Evolutionary conservation across 768 basidiomycete genomes (phyloP), one percentile per base, ranked within the genome.

Genomic region (Rhizopogon sp.): DNA sequence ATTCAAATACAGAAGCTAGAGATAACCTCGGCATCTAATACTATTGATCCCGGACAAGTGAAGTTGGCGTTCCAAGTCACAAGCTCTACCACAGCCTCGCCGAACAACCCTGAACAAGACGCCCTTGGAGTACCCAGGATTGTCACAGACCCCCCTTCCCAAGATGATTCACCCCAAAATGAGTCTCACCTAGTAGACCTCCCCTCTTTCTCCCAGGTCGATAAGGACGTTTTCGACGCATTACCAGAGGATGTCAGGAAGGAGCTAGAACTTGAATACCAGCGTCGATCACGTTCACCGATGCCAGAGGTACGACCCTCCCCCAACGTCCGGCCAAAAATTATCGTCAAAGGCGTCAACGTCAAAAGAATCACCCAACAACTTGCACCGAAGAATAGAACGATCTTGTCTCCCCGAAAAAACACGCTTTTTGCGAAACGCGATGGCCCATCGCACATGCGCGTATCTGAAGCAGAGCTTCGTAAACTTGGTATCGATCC

Each of bases 1-100:
- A 87, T 98, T 7, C 93, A 95, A 62, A 82, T 98, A 11, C 85
- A 88, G 63, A 98, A 94, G 66, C 77, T 98, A 5, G 93, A 97
- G 69, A 73, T 77, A 6, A 62, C 66, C 14, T 69, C 71, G 1
- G 72, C 66, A 2, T 53, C 62, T 3, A 64, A 65, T 22, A 62
- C 59, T 13, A 62, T 66, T 9, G 74, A 76, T 14, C 60, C 70
- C 4, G 86, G 83, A 1, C 93, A 93, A 64, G 78, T 72, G 2
- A 73, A 74, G 11, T 68, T 93, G 29, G 73, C 79, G 0, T 95
- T 95, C 68, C 74, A 74, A 28, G 53, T 57, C 11, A 54, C 22
- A 29, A 54, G 25, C 17, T 43, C 54, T 14, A 20, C 14, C 31
- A 29, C n/a, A 31, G 37, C 35, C 43, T 1, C 22, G 35, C 39